Evolutionary conservation across 1,139 yeast species (phyloP).

Genomic region (Diutina siamensis): DNA sequence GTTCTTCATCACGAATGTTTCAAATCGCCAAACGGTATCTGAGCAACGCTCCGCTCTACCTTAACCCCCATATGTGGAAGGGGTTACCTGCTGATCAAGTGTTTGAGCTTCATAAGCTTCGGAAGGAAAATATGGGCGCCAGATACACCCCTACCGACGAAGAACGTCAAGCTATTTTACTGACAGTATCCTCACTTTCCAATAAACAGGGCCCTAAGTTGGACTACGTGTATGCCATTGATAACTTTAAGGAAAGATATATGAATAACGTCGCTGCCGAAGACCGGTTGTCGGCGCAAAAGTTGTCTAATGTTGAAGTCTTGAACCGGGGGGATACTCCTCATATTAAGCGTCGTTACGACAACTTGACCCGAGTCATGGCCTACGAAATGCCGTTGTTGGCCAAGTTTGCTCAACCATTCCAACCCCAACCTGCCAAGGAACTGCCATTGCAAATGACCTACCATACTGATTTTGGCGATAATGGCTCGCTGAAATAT

Average conservation of each 20-base stretch:
- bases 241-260: conserved; percentile 32
- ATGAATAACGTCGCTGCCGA: conserved; percentile 34
- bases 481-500: conserved; percentile 46
- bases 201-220: conserved; percentile 22
- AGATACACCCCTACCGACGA: conserved; percentile 43
- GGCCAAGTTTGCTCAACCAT: conserved; percentile 60
- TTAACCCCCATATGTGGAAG: conserved; percentile 58
- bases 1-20: neutral
- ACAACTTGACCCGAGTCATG: conserved; percentile 55
- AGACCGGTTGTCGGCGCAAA: conserved; percentile 29
- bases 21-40: conserved; percentile 1
- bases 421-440: conserved; percentile 28
- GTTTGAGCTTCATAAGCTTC: conserved; percentile 45
- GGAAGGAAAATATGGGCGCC: conserved; percentile 46
- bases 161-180: conserved; percentile 34
- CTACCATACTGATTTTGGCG: conserved; percentile 65
- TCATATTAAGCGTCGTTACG: conserved; percentile 24
- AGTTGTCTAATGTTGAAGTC: conserved; percentile 26
- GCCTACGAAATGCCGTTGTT: conserved; percentile 89
- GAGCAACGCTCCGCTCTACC: conserved; percentile 19
- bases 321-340: conserved; percentile 26
- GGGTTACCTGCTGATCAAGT: conserved; percentile 55
- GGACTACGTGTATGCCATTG: conserved; percentile 33
- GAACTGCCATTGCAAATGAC: conserved; percentile 55
- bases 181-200: conserved; percentile 26